Evolutionary conservation across 768 basidiomycete genomes (phyloP).

Genomic region (Porpolomopsis calyptriformis): DNA sequence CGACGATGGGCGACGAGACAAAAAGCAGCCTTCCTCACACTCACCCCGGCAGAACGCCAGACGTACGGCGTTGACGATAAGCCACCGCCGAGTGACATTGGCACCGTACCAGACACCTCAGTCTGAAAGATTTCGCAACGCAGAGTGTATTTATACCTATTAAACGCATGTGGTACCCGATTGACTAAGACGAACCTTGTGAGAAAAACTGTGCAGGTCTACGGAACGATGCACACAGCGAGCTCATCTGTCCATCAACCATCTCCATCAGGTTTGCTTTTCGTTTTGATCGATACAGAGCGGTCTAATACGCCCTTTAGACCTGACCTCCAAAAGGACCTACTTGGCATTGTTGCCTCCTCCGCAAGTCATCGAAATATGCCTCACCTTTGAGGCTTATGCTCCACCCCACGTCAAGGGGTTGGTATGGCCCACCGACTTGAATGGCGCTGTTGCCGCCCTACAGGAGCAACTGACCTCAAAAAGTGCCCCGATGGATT

Average conservation of each 20-base stretch:
- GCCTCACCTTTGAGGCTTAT: conserved; percentile 59
- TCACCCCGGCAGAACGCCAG: conserved; percentile 47
- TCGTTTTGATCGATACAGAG: no score
- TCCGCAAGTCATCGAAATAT: conserved; percentile 71
- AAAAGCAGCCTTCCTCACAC: conserved; percentile 43
- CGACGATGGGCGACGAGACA: conserved; percentile 47
- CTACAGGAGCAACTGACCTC: conserved; percentile 24
- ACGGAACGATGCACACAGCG: conserved; percentile 51
- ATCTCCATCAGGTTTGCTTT: conserved; percentile 6
- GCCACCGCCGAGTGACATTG: background rate
- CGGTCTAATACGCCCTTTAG: no score
- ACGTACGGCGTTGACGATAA: conserved; percentile 16
- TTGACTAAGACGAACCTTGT: conserved; percentile 43
- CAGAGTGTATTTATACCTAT: background rate
- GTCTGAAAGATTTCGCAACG: background rate
- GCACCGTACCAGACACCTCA: no score
- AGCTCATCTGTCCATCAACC: conserved; percentile 24
- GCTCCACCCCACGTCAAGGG: conserved; percentile 53
- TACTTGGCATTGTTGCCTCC: conserved; percentile 60
- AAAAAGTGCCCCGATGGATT: conserved; percentile 15
- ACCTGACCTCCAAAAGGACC: conserved; percentile 55
- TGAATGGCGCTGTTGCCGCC: conserved; percentile 51
- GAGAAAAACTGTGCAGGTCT: conserved; percentile 62
- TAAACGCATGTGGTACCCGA: no score
- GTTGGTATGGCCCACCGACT: conserved; percentile 64